Evolutionary conservation across 2,329 filamentous ascomycete genomes (phyloP).

Genomic region (Penicillium griseofulvum): DNA sequence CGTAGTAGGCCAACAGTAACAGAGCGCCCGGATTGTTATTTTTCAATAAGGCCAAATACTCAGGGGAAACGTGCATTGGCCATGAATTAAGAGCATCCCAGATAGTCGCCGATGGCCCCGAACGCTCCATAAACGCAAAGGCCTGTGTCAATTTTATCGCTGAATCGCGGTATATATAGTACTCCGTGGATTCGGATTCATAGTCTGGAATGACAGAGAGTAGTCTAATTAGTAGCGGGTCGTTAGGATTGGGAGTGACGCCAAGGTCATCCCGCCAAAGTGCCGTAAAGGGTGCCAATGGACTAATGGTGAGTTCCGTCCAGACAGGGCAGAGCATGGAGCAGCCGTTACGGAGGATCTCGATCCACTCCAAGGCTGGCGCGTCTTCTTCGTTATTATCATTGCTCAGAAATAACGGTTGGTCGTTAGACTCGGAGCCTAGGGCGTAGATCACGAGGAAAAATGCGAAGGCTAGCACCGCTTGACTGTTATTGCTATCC

Average conservation of each 20-base stretch:
- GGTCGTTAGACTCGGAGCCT: conserved; percentile 15
- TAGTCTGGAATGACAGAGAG: conserved; percentile 5
- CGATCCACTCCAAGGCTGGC: conserved; percentile 17
- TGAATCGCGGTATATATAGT: conserved; percentile 2
- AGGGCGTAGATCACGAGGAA: conserved; percentile 22
- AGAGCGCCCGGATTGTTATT: conserved; percentile 35
- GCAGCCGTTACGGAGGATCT: conserved; percentile 24
- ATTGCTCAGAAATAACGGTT: conserved; percentile 19
- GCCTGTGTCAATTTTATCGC: conserved; percentile 9
- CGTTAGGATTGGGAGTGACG: not conserved
- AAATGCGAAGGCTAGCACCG: conserved; percentile 19
- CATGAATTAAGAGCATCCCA: too few species aligned
- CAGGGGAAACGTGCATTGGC: conserved; percentile 29
- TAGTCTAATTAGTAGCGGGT: conserved; percentile 5
- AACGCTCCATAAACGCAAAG: conserved; percentile 6
- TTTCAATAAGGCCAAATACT: conserved; percentile 33
- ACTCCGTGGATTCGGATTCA: not conserved
- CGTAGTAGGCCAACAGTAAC: conserved; percentile 39
- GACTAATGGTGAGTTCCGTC: conserved; percentile 15
- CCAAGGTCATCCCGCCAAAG: conserved; percentile 32
- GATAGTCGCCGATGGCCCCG: too few species aligned
- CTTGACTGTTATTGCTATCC: conserved; percentile 16
- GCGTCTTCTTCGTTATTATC: not conserved
- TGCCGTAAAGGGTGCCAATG: conserved; percentile 11
- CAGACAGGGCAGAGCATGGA: conserved; percentile 24